phyloP scores from a whole-genome alignment of 371 early-diverging fungal species.

The Mortierella sp. region DNA sequence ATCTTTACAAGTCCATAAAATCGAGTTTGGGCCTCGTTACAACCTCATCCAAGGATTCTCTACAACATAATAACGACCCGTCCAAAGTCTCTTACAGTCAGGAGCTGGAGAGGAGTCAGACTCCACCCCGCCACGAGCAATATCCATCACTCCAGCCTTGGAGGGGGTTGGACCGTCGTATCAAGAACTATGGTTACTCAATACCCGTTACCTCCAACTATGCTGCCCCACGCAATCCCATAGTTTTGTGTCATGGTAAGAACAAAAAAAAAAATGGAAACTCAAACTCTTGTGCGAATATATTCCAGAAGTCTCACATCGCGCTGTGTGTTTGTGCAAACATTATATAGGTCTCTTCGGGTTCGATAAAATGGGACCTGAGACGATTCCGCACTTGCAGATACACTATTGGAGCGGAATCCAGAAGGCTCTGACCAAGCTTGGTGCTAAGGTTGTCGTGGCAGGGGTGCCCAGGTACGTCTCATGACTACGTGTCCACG shows the following conservation, averaged over 20 bases:
- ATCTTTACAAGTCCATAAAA: slow-evolving; percentile 20
- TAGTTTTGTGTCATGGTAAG: slow-evolving; percentile 89
- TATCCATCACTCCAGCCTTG: slow-evolving; percentile 53
- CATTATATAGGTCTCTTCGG: slow-evolving; percentile 78
- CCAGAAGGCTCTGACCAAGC: slow-evolving; percentile 77
- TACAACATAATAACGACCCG: not conserved
- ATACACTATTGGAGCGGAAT: slow-evolving; percentile 93
- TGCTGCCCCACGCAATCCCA: slow-evolving; percentile 80
- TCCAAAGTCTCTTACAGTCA: slow-evolving; percentile 8
- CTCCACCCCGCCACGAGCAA: slow-evolving; percentile 23
- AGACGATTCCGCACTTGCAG: slow-evolving; percentile 80
- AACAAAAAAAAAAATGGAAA: no score
- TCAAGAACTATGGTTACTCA: slow-evolving; percentile 31
- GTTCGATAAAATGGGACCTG: slow-evolving; percentile 85
- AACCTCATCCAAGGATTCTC: not conserved
- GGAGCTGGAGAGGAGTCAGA: slow-evolving; percentile 16
- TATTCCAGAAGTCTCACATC: no score
- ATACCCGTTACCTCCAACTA: slow-evolving; percentile 73
- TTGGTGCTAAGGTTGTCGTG: slow-evolving; percentile 87
- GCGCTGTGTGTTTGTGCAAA: not conserved
- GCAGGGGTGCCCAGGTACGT: slow-evolving; percentile 76
- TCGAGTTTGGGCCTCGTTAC: slow-evolving; percentile 22
- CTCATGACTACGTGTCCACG: not conserved
- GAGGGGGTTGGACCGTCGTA: slow-evolving; percentile 34
- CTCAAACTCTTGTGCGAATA: no score